Evolutionary conservation across 2,329 filamentous ascomycete species (phyloP).

Genomic region (Trichoderma cornu-damae): DNA sequence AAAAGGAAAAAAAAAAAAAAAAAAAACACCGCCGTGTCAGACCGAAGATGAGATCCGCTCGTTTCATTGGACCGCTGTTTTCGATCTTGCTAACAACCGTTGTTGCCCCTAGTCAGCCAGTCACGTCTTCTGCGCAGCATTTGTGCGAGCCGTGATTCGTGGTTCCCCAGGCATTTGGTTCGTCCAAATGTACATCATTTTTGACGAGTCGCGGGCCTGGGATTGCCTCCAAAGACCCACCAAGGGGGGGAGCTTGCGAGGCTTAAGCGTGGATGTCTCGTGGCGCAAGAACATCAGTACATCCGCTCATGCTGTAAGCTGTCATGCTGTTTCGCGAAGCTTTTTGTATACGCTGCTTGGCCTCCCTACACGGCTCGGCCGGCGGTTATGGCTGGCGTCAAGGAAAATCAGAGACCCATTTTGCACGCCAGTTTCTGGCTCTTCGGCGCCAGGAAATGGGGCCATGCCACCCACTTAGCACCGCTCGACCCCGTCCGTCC

Average conservation of each 20-base stretch:
- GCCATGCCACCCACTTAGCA: background rate
- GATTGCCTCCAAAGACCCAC: constrained; percentile 8
- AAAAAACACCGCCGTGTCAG: constrained; percentile 5
- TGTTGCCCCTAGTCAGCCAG: constrained; percentile 17
- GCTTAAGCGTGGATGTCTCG: background rate
- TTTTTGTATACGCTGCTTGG: background rate
- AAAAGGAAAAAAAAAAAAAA: too few relatives aligned
- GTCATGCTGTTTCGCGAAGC: background rate
- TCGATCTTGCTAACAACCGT: constrained; percentile 13
- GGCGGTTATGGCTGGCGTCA: background rate
- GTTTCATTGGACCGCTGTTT: constrained; percentile 9
- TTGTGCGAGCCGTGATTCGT: constrained; percentile 14
- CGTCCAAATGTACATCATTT: constrained; percentile 20
- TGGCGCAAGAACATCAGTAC: background rate
- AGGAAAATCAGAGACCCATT: background rate
- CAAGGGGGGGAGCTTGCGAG: background rate
- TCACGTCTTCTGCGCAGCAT: constrained; percentile 17
- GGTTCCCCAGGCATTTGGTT: constrained; percentile 15
- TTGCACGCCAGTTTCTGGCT: background rate
- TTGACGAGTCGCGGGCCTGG: constrained; percentile 15
- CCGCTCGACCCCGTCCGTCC: background rate
- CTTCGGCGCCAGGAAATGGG: background rate
- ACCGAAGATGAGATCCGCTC: constrained; percentile 13
- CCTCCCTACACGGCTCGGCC: background rate
- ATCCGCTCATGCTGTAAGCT: constrained; percentile 1